Evolutionary conservation across 2,329 filamentous ascomycete genomes (phyloP).

Genomic region (Stemphylium lycopersici): DNA sequence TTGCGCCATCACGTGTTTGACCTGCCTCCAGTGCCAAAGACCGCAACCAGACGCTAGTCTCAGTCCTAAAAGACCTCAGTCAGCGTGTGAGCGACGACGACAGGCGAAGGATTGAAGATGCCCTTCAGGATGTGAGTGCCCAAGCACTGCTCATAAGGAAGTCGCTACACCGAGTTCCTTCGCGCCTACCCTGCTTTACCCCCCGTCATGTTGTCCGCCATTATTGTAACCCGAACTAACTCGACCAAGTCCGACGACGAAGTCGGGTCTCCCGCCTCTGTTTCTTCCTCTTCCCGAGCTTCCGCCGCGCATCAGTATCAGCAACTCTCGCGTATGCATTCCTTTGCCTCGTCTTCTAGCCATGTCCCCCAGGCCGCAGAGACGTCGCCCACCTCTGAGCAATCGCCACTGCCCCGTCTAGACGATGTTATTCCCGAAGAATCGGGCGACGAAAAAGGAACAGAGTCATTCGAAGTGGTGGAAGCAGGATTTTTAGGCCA

Average conservation of each 20-base stretch:
- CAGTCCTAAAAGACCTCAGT: slow-evolving; percentile 23
- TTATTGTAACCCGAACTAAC: background rate
- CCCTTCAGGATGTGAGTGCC: slow-evolving; percentile 17
- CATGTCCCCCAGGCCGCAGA: background rate
- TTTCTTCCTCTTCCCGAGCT: slow-evolving; percentile 5
- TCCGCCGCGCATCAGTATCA: background rate
- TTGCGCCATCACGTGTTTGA: slow-evolving; percentile 1
- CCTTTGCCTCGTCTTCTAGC: background rate
- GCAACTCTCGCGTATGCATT: background rate
- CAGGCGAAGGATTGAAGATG: slow-evolving; percentile 14
- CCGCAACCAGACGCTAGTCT: slow-evolving; percentile 18
- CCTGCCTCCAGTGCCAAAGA: slow-evolving; percentile 17
- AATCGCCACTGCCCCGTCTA: background rate
- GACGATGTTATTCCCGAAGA: background rate
- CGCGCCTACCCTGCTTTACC: background rate
- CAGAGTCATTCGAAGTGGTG: background rate
- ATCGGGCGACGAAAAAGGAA: background rate
- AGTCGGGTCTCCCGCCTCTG: background rate
- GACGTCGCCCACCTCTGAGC: background rate
- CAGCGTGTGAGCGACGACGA: slow-evolving; percentile 17
- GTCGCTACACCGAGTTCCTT: background rate
- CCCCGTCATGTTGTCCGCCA: background rate
- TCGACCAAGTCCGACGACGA: slow-evolving; percentile 7
- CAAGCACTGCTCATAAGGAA: background rate
- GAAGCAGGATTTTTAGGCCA: slow-evolving; percentile 18